Conservation (phyloP, 2,329 filamentous ascomycete genomes). For the Curvularia sp. region DNA sequence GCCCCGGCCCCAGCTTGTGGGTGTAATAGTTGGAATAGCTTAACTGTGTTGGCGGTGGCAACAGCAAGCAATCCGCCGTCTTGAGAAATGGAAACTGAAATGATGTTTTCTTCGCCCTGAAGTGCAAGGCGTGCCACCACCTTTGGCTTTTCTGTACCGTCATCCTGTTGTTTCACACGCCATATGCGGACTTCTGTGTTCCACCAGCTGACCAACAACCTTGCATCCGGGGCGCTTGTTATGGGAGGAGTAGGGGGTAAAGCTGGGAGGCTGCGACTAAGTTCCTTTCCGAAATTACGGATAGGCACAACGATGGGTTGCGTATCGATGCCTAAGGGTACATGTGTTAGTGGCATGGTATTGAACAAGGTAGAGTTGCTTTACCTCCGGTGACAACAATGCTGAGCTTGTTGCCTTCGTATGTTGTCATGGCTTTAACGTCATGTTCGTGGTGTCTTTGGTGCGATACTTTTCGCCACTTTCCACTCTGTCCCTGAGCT, state of each 20-base stretch:
- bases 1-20: slow-evolving; percentile 61
- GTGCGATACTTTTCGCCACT: slow-evolving; percentile 86
- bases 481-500: slow-evolving; percentile 52
- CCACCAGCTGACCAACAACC: slow-evolving; percentile 91
- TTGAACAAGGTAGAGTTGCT: slow-evolving; percentile 25
- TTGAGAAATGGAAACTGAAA: slow-evolving; percentile 73
- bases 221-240: slow-evolving; percentile 72
- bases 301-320: slow-evolving; percentile 83
- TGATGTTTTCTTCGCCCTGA: slow-evolving; percentile 79
- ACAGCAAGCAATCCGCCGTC: slow-evolving; percentile 79
- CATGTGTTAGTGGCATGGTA: background rate
- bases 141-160: slow-evolving; percentile 54
- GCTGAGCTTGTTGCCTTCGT: slow-evolving; percentile 82
- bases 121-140: slow-evolving; percentile 52
- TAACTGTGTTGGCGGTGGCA: slow-evolving; percentile 76
- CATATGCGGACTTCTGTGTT: slow-evolving; percentile 86
- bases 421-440: slow-evolving; percentile 91
- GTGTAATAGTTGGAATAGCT: slow-evolving; percentile 74
- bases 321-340: slow-evolving; percentile 75
- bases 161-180: slow-evolving; percentile 64
- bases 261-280: slow-evolving; percentile 81
- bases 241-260: slow-evolving; percentile 81
- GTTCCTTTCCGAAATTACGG: slow-evolving; percentile 76
- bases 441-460: slow-evolving; percentile 90
- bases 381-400: slow-evolving; percentile 90